Base-by-base conservation (phyloP, 2,329 filamentous ascomycete species). In the Septoria petroselini region DNA sequence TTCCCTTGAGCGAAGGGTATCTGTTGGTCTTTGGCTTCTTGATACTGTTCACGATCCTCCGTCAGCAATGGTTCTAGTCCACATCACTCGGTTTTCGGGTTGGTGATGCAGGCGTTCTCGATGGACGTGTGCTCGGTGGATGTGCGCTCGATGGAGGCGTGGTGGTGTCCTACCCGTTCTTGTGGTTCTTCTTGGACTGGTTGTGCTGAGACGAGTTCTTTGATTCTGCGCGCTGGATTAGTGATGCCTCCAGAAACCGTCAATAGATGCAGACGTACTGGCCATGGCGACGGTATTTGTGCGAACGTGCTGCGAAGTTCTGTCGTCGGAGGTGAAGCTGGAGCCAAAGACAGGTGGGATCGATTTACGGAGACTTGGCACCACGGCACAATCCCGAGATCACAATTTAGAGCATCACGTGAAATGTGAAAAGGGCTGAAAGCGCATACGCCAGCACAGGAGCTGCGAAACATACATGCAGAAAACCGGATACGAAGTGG, bases 131-230 rank as follows among this genome's bases (percentile, higher is more conserved):
- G 19, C 30, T 42, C 38, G 46, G 34, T 34, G 48, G 15, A 42
- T 25, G 15, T 2, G 15, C 27, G 15, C 18, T 29, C 19, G 38
- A n/a, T 17, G 17, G 37, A 18, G 27, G 39, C 27, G 39, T 37
- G 45, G 42, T 38, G 44, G 38, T 35, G 23, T 79, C 85, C 69
- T 86, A 96, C 91, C 93, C 93, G 83, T 98, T 98, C 74, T 86
- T 85, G 86, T 98, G 93, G 79, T 90, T 91, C 88, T 98, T 98
- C 82, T 87, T 87, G 76, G 83, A 84, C 85, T 93, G 87, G 80
- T 96, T 96, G 81, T 96, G 90, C 83, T 97, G 91, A 71, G 91
- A 96, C 80, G 89, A 94, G 86, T 97, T 97, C 90, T 97, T 97
- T 71, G 93, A 97, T 84, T 97, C 91, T 96, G 73, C 52, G 50